phyloP scores from a whole-genome alignment of 1,139 yeast genomes.

The Taphrina betulina region DNA sequence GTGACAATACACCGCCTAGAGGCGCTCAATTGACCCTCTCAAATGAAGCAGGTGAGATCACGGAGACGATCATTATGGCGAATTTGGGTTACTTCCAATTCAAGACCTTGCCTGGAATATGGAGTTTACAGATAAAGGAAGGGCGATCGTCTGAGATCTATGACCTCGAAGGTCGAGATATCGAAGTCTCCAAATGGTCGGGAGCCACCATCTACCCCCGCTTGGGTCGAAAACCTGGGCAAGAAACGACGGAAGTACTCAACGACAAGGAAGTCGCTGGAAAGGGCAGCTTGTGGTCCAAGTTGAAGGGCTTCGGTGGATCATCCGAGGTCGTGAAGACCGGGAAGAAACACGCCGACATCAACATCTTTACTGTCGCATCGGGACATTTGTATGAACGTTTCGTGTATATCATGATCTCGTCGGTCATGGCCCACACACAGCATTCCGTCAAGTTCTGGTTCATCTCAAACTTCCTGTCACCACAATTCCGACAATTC shows the following conservation, averaged over 20 bases:
- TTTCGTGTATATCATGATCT: constrained; percentile 71
- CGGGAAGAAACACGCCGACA: constrained; percentile 52
- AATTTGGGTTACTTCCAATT: constrained; percentile 75
- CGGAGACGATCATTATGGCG: constrained; percentile 69
- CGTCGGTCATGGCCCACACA: constrained; percentile 67
- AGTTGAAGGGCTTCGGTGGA: constrained; percentile 6
- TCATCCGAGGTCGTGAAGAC: not conserved
- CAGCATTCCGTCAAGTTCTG: constrained; percentile 72
- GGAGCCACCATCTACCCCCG: constrained; percentile 55
- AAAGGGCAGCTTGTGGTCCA: constrained; percentile 11
- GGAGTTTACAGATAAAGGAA: constrained; percentile 53
- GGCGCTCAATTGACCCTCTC: constrained; percentile 55
- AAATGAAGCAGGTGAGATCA: constrained; percentile 38
- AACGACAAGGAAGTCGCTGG: constrained; percentile 33
- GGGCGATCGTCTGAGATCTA: constrained; percentile 50
- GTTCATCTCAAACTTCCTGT: constrained; percentile 77
- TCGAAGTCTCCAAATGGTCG: constrained; percentile 42
- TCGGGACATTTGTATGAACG: constrained; percentile 77
- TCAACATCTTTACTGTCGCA: constrained; percentile 81
- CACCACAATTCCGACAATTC: constrained; percentile 58
- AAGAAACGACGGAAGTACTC: constrained; percentile 47
- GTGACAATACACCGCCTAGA: constrained; percentile 48
- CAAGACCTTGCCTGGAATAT: constrained; percentile 65
- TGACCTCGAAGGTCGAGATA: constrained; percentile 44
- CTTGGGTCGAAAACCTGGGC: constrained; percentile 50